Evolutionary conservation across 192 early-diverging fungal genomes (phyloP), one percentile per base, ranked within the genome.

Genomic region (Gamsiella multidivaricata): DNA sequence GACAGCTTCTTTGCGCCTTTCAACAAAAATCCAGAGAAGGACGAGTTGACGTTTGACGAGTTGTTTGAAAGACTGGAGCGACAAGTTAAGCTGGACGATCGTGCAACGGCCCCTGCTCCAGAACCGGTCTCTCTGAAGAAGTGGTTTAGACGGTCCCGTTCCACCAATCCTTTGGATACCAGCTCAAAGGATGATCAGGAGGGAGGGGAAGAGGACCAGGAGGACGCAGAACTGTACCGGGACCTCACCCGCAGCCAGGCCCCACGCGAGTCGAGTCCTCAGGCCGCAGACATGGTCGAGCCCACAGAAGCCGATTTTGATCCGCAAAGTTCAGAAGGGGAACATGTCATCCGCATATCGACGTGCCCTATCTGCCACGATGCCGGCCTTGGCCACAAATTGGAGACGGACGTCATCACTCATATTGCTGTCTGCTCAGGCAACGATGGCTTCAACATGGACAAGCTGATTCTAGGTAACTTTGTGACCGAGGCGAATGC

Each of bases 401-500:
- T 62, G 2, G 89, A 93, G 79, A 82, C 93, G 37, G 92, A 93
- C 64, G 86, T 93, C 22, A 85, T 94, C 18, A 91, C 90, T 6
- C 93, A 94, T 64, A 83, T 94, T 53, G 90, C 91, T 7, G 80
- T 85, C 6, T 94, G 93, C 80, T 90, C 88, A 25, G 83, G 90
- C 45, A 85, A 84, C 47, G 89, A 93, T 71, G 85, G 88, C 69
- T 87, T 83, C 41, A 89, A 83, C 5, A 80, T 93, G 9, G 91
- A 94, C 72, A 82, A 86, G 29, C 84, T 95, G 41, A 76, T 94
- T 23, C 86, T 92, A 71, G 91, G 92, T 18, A 85, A 90, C 57
- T 94, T 93, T 81, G 73, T 93, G 9, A 92, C 93, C 3, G 90
- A 93, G 79, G 87, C 88, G 2, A 81, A 91, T 60, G 91, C 93